Conservation (phyloP, 805 yeast genomes). For the Starmerella kuoi region DNA sequence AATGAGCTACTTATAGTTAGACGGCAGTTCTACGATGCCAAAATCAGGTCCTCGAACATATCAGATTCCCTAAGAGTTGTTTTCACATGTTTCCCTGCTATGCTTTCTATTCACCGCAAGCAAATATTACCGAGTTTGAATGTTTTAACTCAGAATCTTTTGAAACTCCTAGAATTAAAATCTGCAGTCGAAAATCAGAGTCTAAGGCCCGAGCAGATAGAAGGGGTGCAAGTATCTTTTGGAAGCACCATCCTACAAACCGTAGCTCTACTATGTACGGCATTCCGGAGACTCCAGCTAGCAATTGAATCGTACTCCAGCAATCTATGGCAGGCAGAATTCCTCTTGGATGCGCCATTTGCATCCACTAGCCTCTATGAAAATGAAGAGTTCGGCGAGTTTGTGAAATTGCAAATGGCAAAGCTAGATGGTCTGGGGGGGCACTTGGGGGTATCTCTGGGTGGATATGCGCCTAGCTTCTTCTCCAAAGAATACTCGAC, state of each 20-base stretch:
- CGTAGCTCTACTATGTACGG: background rate
- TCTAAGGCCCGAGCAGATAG: background rate
- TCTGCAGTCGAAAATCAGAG: background rate
- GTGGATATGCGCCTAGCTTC: background rate
- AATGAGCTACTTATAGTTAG: conserved; percentile 5
- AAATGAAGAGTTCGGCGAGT: conserved; percentile 2
- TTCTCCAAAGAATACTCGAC: too few species aligned
- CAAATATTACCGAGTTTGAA: conserved; percentile 3
- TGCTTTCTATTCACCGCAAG: conserved; percentile 6
- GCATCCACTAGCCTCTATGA: conserved; percentile 4
- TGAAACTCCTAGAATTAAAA: background rate
- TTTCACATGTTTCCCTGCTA: conserved; percentile 10
- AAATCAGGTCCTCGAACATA: background rate
- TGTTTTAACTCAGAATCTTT: background rate
- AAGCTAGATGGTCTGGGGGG: conserved; percentile 1
- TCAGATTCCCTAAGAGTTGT: conserved; percentile 1
- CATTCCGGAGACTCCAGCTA: conserved; percentile 1
- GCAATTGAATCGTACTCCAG: conserved; percentile 6
- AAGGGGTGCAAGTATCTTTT: background rate
- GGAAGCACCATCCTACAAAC: background rate
- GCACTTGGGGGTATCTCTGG: background rate
- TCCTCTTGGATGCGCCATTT: conserved; percentile 1
- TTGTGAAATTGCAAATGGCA: background rate
- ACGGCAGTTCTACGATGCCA: conserved; percentile 1
- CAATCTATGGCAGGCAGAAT: conserved; percentile 6